Base-by-base conservation (phyloP, 768 basidiomycete species). In the Exsudoporus frostii region DNA sequence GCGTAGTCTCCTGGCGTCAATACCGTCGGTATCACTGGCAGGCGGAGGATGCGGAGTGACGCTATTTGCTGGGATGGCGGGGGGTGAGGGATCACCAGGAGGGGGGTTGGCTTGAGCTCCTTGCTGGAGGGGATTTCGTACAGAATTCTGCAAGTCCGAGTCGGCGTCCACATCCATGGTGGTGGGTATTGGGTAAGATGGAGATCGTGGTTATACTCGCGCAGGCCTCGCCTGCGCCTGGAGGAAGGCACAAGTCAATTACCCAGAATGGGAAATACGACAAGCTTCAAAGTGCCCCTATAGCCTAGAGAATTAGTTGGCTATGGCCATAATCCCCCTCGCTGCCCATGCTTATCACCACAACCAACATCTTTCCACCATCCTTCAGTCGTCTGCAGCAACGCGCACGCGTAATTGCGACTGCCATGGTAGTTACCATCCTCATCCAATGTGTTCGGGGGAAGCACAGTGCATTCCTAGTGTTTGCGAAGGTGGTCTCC, bases 141-240 rank as follows among this genome's bases (percentile, higher is more conserved):
- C 3, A 1, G 14, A 2, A 7, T 40, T 19, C 7, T 42, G 42
- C 4, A 24, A 15, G 39, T 33, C 27, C 4, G 20, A 15, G 39
- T 33, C 27, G n/a, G 22, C 14, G 15, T 24, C 5, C 9, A 27
- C 3, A 22, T 47, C 39, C 45, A 50, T 63, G 62, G 52, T 60
- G 62, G 62, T 62, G 58, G 61, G 52, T 29, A 45, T n/a, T 25
- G 48, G 48, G 48, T 15, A 53, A 53, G 49, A 29, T 25, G n/a
- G 7, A 20, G 4, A n/a, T 46, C 11, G 44, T 10, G 29, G 29
- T 30, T 11, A 9, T 27, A 27, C 7, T 3, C 29, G 4, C 17
- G 41, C n/a, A n/a, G n/a, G n/a, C 39, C 30, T 45, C 33, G 49
- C 44, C 19, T 17, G 3, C 22, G 25, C 30, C 45, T 24, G 5